Percentiles rank a stretch among this genome's conserved stretches.
These are phyloP conservation scores for Hymenoscyphus infarciens DNA, from an alignment of 2,329 filamentous ascomycete species.

Conservation along the genomic window DNA sequence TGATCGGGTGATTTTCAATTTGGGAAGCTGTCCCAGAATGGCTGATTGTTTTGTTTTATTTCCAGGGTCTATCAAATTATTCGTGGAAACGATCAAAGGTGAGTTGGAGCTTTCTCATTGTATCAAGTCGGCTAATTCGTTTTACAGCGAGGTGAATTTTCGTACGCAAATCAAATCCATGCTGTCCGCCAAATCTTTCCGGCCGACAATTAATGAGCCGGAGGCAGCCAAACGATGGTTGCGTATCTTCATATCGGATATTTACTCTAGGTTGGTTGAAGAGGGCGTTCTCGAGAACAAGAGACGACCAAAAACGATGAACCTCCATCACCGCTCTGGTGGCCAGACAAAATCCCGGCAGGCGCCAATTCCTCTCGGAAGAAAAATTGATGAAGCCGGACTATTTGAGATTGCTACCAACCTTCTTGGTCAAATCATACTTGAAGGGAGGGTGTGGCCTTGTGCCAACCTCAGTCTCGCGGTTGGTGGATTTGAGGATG, in stretches of 20 bases:
- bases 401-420: slow-evolving; percentile 74
- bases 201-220: slow-evolving; percentile 71
- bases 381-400: slow-evolving; percentile 64
- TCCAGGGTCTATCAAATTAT: slow-evolving; percentile 67
- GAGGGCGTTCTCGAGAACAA: slow-evolving; percentile 87
- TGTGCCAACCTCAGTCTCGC: slow-evolving; percentile 87
- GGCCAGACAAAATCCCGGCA: slow-evolving; percentile 72
- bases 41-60: not conserved
- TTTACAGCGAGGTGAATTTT: slow-evolving; percentile 77
- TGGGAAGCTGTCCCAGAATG: not conserved
- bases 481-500: slow-evolving; percentile 90
- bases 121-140: not conserved
- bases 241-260: slow-evolving; percentile 86
- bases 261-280: slow-evolving; percentile 83
- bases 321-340: slow-evolving; percentile 74
- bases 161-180: slow-evolving; percentile 95
- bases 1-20: not conserved
- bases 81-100: slow-evolving; percentile 70
- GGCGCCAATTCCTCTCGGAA: slow-evolving; percentile 72
- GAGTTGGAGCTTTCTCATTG: not conserved
- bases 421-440: slow-evolving; percentile 72
- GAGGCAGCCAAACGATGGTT: slow-evolving; percentile 85
- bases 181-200: slow-evolving; percentile 93
- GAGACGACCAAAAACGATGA: slow-evolving; percentile 79
- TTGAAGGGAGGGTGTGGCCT: slow-evolving; percentile 80